These are phyloP conservation scores for Lichtheimia hyalospora DNA, from an alignment of 371 early-diverging fungal species.

Conservation along the genomic window DNA sequence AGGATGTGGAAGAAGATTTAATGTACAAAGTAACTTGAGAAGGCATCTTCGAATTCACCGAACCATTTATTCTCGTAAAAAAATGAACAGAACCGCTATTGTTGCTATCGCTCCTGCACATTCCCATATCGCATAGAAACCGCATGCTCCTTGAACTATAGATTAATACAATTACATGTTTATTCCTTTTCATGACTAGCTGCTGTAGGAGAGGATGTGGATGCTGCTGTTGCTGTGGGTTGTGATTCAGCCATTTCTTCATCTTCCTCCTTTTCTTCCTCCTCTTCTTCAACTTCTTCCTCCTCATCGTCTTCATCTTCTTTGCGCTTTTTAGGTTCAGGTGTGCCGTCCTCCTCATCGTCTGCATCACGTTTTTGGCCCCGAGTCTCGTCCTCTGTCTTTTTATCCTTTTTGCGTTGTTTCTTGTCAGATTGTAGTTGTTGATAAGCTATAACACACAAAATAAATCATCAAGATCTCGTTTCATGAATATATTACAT, in stretches of 20 bases:
- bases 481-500: not conserved
- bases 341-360: conserved; percentile 22
- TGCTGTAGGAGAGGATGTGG: not conserved
- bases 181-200: not conserved
- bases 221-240: not conserved
- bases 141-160: not conserved
- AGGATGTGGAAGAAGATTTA: conserved; percentile 58
- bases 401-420: conserved; percentile 20
- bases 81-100: not conserved
- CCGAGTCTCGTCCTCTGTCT: conserved; percentile 13
- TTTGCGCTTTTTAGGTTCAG: conserved; percentile 7
- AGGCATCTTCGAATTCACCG: conserved; percentile 54
- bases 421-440: conserved; percentile 19
- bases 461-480: not conserved
- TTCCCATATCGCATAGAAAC: not conserved
- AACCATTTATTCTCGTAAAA: not conserved
- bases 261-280: conserved; percentile 17
- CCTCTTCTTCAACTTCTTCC: conserved; percentile 18
- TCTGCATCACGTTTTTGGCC: conserved; percentile 31
- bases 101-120: not conserved
- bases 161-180: not conserved
- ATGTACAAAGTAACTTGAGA: conserved; percentile 63
- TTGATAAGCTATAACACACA: conserved; percentile 8
- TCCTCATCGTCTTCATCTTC: conserved; percentile 16
- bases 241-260: conserved; percentile 12